A percentile compares a stretch with the other conserved stretches of the same genome.
These are phyloP conservation scores for Skeletonema potamos DNA, from an alignment of 108 stramenopile species.

Conservation along the genomic window DNA sequence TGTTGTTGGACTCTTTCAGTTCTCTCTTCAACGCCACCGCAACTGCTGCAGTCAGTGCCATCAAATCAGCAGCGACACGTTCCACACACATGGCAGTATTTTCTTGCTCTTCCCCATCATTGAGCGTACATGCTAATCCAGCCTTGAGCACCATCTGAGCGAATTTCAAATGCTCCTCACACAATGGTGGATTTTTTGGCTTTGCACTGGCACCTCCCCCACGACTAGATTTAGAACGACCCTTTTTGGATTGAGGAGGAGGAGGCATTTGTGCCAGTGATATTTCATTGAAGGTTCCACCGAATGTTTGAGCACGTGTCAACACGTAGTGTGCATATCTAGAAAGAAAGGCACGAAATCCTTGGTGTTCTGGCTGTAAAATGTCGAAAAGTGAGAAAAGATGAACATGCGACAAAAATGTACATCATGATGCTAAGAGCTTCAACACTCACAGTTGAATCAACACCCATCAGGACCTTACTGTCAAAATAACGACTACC, in stretches of 20 bases:
- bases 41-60: slow-evolving; percentile 73
- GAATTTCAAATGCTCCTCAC: slow-evolving; percentile 81
- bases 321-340: slow-evolving; percentile 91
- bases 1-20: slow-evolving; percentile 52
- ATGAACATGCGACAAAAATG: not conserved
- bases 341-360: slow-evolving; percentile 77
- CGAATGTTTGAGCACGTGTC: slow-evolving; percentile 87
- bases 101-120: slow-evolving; percentile 87
- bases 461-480: slow-evolving; percentile 75
- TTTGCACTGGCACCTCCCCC: slow-evolving; percentile 25
- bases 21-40: slow-evolving; percentile 75
- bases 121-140: slow-evolving; percentile 79
- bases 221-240: slow-evolving; percentile 25
- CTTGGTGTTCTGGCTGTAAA: slow-evolving; percentile 59
- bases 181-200: slow-evolving; percentile 64
- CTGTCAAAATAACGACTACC: slow-evolving; percentile 78
- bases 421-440: not conserved
- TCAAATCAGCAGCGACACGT: slow-evolving; percentile 85
- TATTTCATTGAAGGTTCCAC: slow-evolving; percentile 87
- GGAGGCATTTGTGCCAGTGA: slow-evolving; percentile 23
- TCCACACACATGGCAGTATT: slow-evolving; percentile 87
- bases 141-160: slow-evolving; percentile 82
- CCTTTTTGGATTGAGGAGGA: slow-evolving; percentile 28
- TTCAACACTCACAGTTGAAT: slow-evolving; percentile 53
- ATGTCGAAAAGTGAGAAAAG: not conserved